A percentile compares a stretch with the other conserved stretches of the same genome.
Conservation (phyloP, 495 filamentous ascomycete species). For the Tuber magnatum region DNA sequence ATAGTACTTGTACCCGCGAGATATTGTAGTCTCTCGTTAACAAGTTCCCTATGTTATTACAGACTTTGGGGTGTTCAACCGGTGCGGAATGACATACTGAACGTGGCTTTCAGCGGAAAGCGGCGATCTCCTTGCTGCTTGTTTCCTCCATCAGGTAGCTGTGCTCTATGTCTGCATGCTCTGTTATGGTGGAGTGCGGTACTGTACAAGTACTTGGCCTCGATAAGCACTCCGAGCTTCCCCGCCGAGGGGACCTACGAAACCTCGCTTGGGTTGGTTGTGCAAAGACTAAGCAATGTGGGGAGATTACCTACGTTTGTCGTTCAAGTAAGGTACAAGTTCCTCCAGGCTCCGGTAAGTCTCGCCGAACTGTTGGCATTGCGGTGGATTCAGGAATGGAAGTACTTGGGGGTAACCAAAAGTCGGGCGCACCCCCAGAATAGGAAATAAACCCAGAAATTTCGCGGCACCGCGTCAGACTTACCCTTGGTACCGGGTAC, state of each 20-base stretch:
- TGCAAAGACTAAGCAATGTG: background rate
- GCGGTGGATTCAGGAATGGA: no score
- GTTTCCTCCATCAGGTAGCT: background rate
- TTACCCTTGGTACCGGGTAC: no score
- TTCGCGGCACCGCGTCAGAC: no score
- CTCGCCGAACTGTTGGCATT: background rate
- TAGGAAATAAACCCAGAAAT: no score
- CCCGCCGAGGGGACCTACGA: background rate
- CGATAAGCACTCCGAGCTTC: background rate
- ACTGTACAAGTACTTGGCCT: background rate
- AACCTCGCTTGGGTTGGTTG: background rate
- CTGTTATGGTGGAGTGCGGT: background rate
- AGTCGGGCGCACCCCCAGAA: no score
- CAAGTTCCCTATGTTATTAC: no score
- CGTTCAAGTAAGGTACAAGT: no score
- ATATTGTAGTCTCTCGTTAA: background rate
- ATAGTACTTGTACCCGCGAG: background rate
- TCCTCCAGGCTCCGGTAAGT: no score
- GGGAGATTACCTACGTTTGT: background rate
- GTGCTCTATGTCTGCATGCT: no score
- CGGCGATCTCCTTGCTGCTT: background rate
- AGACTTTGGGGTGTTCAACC: no score
- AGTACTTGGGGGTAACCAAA: no score
- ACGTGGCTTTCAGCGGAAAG: background rate
- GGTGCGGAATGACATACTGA: background rate